Evolutionary conservation across 2,329 filamentous ascomycete genomes (phyloP).

Genomic region (Alternaria hordeiaustralica): DNA sequence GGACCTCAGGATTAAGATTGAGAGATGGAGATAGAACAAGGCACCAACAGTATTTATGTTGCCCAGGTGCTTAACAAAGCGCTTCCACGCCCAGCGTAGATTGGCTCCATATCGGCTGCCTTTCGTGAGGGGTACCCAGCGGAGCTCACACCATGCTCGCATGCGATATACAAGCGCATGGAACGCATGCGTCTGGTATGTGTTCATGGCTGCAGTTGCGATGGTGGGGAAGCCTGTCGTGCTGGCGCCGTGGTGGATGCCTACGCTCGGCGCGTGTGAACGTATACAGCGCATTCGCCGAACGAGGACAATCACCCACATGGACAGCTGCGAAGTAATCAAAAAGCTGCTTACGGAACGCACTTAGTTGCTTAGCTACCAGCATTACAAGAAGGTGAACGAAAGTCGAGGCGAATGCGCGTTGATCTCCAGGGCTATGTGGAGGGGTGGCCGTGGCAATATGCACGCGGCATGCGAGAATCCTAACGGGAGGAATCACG

Average conservation of each 20-base stretch:
- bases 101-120: background rate
- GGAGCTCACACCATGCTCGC: background rate
- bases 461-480: conserved; percentile 2
- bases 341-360: background rate
- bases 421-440: background rate
- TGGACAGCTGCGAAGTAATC: background rate
- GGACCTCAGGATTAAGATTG: background rate
- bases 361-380: background rate
- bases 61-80: background rate
- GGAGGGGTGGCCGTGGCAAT: background rate
- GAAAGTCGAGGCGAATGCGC: background rate
- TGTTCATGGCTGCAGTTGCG: background rate
- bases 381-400: background rate
- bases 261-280: background rate
- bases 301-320: background rate
- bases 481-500: background rate
- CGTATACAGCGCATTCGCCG: background rate
- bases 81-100: background rate
- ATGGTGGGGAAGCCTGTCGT: background rate
- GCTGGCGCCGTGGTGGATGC: background rate
- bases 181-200: background rate
- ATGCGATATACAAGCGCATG: background rate
- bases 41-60: background rate
- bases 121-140: background rate
- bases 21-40: background rate